Base-by-base conservation (phyloP, 164 flowering plant genomes). In the Platanus orientalis region DNA sequence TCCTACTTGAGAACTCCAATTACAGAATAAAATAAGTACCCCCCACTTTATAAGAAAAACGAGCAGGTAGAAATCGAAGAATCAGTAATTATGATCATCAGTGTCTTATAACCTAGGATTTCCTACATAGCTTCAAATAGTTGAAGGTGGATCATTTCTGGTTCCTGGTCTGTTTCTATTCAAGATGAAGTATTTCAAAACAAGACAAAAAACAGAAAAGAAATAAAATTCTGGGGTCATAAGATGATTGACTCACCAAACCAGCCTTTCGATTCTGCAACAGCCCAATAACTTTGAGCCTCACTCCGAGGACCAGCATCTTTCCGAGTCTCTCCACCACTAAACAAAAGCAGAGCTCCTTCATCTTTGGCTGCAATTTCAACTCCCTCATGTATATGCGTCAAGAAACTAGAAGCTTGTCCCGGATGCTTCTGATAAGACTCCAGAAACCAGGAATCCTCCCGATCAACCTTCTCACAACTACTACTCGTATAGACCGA, bases 231-330 rank as follows among this genome's bases (percentile, higher is more conserved):
- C 19, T 14, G 39, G 26, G 57, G 23, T 21, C 10, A 54, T 36
- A 36, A 54, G 12, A 26, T 3, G 9, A 63, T 1, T 29, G 70
- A 82, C 96, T 86, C 75, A 94, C 99, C 97, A 74, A 94, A 94
- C 99, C 99, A 94, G 65, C 79, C 83, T 77, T 82, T 78, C 2
- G 91, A 84, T 63, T 94, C 99, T 51, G 99, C 93, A 65, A 88
- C 99, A 60, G 73, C 69, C 99, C 99, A 94, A 67, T 94, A 94
- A 79, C 99, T 94, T 84, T 94, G 97, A 2, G 99, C 99, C 78
- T 94, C 99, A 55, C 99, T 94, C 25, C 97, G 79, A 25, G 99
- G 99, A 45, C 99, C 99, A 16, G 97, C 97, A 69, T 86, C 90
- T 74, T 83, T 94, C 64, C 99, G 67, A 55, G 99, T 94, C 80